These are phyloP conservation scores for Oryza nivara DNA, from an alignment of 176 grass and related monocot species.

Conservation along the genomic window DNA sequence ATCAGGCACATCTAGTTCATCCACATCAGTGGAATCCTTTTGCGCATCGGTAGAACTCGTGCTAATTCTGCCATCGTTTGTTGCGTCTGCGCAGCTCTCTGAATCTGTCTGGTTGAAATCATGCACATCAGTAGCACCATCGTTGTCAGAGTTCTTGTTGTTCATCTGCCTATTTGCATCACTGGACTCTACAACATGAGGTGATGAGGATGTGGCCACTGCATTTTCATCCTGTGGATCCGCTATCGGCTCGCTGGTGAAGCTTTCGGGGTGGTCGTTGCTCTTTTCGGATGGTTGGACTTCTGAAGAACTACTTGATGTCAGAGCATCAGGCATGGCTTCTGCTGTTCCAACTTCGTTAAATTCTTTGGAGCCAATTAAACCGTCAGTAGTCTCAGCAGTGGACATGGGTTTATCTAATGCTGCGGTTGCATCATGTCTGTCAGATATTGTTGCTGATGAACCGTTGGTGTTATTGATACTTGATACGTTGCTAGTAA, in stretches of 20 bases:
- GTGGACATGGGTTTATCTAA: slow-evolving; percentile 10
- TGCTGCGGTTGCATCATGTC: slow-evolving; percentile 9
- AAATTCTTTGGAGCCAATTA: slow-evolving; percentile 20
- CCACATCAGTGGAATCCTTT: neutral
- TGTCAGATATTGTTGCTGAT: slow-evolving; percentile 25
- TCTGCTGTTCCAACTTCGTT: slow-evolving; percentile 29
- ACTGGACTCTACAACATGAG: neutral
- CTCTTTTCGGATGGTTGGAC: slow-evolving; percentile 36
- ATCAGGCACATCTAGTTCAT: slow-evolving; percentile 12
- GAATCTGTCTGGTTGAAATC: slow-evolving; percentile 27
- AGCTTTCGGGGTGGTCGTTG: neutral
- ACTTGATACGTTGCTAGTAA: slow-evolving; percentile 31
- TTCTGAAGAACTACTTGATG: slow-evolving; percentile 22
- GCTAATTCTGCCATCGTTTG: neutral
- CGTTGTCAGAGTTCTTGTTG: neutral
- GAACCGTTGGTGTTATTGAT: slow-evolving; percentile 17
- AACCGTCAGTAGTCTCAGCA: slow-evolving; percentile 1
- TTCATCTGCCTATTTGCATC: slow-evolving; percentile 14
- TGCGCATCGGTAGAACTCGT: neutral
- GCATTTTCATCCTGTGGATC: slow-evolving; percentile 16
- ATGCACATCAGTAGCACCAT: neutral
- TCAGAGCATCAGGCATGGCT: neutral
- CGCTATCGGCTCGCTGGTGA: neutral
- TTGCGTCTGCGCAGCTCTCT: neutral
- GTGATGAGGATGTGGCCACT: slow-evolving; percentile 18